These are phyloP conservation scores for Euphorbia corollata DNA, from an alignment of 441 rosid genomes.

Conservation along the genomic window DNA sequence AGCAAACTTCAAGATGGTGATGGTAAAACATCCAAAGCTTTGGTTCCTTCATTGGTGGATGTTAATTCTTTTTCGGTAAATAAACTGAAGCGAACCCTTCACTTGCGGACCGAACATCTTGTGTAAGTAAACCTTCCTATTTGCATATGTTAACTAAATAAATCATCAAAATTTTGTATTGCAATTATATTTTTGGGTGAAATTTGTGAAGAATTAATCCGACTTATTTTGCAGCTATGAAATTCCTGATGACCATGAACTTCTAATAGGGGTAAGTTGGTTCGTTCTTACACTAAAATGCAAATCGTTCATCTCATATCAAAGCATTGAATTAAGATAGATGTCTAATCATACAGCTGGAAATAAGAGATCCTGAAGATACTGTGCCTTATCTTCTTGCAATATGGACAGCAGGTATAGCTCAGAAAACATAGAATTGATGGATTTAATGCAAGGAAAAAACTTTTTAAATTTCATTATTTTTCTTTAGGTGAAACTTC, in stretches of 20 bases:
- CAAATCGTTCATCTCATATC: too few species aligned
- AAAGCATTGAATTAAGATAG: too few species aligned
- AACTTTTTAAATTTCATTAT: background rate
- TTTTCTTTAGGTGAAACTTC: slow-evolving; percentile 11
- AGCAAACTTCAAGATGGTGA: slow-evolving; percentile 26
- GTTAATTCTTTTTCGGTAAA: slow-evolving; percentile 36
- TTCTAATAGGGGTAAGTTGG: slow-evolving; percentile 5
- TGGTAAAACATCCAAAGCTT: slow-evolving; percentile 29
- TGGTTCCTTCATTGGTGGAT: slow-evolving; percentile 33
- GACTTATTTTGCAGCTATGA: slow-evolving; percentile 13
- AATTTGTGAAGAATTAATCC: background rate
- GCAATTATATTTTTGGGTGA: background rate
- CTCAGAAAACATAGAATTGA: too few species aligned
- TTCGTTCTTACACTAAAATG: too few species aligned
- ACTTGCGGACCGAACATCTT: slow-evolving; percentile 16
- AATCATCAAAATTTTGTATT: background rate
- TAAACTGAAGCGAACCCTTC: slow-evolving; percentile 27
- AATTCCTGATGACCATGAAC: slow-evolving; percentile 17
- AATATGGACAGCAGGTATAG: too few species aligned
- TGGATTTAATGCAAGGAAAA: background rate
- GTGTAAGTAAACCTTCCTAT: slow-evolving; percentile 16
- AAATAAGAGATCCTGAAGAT: too few species aligned
- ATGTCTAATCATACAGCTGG: too few species aligned
- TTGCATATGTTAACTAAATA: background rate
- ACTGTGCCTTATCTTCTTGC: too few species aligned